These are phyloP conservation scores for Talaromyces adpressus DNA, from an alignment of 495 filamentous ascomycete genomes.

Conservation along the genomic window DNA sequence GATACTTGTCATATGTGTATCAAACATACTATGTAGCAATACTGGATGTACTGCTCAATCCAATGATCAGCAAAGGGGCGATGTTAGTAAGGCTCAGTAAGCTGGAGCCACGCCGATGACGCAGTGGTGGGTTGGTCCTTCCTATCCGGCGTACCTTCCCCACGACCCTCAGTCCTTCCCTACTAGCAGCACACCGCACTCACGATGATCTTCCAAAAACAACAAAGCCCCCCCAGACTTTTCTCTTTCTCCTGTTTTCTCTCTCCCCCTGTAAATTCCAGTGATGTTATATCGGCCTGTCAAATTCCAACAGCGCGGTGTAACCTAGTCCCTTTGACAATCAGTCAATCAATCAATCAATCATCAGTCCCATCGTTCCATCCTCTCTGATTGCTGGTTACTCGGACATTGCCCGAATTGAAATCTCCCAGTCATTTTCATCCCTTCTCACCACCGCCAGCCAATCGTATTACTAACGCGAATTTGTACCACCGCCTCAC, in stretches of 20 bases:
- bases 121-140: background rate
- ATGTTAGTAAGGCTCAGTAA: too few species aligned
- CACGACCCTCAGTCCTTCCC: too few species aligned
- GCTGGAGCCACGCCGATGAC: background rate
- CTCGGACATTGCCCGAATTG: background rate
- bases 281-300: background rate
- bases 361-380: background rate
- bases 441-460: background rate
- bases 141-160: background rate
- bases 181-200: background rate
- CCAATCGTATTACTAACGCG: background rate
- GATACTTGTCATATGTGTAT: background rate
- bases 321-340: background rate
- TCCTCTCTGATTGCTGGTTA: background rate
- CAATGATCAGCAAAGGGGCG: too few species aligned
- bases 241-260: background rate
- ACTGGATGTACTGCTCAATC: too few species aligned
- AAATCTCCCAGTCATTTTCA: background rate
- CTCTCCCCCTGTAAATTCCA: background rate
- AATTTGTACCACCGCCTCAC: background rate
- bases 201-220: background rate
- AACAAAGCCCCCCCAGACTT: background rate
- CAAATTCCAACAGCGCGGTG: conserved; percentile 7
- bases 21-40: too few species aligned
- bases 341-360: background rate